phyloP scores from a whole-genome alignment of 2,329 filamentous ascomycete genomes.

The Colletotrichum endophyticum region DNA sequence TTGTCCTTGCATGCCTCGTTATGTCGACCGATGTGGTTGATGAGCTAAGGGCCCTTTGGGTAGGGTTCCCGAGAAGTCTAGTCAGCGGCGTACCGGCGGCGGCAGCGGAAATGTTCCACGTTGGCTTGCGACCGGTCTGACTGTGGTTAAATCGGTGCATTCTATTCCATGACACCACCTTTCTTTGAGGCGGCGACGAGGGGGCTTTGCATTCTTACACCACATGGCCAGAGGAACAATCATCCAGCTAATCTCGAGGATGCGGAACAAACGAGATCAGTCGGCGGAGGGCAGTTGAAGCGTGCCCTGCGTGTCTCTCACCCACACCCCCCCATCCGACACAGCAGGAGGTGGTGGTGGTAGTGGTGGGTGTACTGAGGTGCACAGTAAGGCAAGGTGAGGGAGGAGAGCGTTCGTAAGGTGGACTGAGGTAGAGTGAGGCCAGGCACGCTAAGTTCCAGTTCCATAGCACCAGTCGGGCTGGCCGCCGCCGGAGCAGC shows the following conservation, averaged over 20 bases:
- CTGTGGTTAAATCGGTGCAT: background rate
- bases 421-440: background rate
- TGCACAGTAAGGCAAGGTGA: background rate
- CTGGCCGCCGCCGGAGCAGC: constrained; percentile 11
- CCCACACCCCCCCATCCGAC: background rate
- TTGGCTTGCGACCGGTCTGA: background rate
- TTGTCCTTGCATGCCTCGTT: background rate
- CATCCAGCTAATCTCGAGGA: background rate
- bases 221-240: background rate
- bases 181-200: background rate
- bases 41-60: background rate
- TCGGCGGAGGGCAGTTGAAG: background rate
- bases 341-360: background rate
- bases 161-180: background rate
- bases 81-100: background rate
- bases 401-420: background rate
- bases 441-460: background rate
- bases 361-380: background rate
- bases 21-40: background rate
- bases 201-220: background rate
- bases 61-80: background rate
- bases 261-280: background rate
- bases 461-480: background rate
- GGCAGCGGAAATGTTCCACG: background rate
- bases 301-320: background rate